Base-by-base conservation (phyloP, 2,329 filamentous ascomycete genomes). In the Exophiala sideris region DNA sequence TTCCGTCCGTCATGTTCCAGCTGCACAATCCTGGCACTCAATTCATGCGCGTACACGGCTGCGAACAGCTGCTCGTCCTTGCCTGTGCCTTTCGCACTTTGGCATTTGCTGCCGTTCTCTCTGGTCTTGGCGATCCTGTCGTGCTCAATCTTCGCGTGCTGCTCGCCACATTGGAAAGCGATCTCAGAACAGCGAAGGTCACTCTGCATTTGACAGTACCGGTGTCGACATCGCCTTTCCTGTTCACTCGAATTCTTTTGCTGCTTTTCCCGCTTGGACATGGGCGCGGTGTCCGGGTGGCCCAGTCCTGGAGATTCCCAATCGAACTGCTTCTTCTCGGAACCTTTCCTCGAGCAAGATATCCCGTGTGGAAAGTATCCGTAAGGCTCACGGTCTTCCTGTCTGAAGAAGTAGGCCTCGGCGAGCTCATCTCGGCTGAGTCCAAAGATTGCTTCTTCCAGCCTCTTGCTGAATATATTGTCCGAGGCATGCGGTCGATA, bases 1-100 rank as follows among this genome's bases (percentile, higher is more conserved):
- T 35, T 48, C 12, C 57, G 54, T 9, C 49, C 48, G 36, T 62
- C 51, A 34, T 55, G 53, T 20, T 55, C 50, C 14, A 54, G 52
- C 29, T 58, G 53, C 3, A 62, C 50, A 8, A 62, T 52, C 10
- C 56, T 36, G 8, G 29, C 52, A 12, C 47, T 48, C 29, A 60
- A 42, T 20, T 59, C 54, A 8, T 55, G 57, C 4, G 52, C 45
- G 29, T 58, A 54, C 5, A 59, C 57, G 20, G 59, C 57, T 29
- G 57, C 41, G 12, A 40, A 53, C 14, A 62, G 52, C 44, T 62
- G 59, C 33, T 62, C 57, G 33, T 62, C 54, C 39, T 62, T 62
- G 9, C 59, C 59, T 1, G 59, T 50, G 3, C 56, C 57, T 29
- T 62, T 60, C n/a, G 51, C 49, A 8, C 48, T 36, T 24, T 56